phyloP scores from a whole-genome alignment of 2,329 filamentous ascomycete genomes.

The Trichophyton mentagrophytes region DNA sequence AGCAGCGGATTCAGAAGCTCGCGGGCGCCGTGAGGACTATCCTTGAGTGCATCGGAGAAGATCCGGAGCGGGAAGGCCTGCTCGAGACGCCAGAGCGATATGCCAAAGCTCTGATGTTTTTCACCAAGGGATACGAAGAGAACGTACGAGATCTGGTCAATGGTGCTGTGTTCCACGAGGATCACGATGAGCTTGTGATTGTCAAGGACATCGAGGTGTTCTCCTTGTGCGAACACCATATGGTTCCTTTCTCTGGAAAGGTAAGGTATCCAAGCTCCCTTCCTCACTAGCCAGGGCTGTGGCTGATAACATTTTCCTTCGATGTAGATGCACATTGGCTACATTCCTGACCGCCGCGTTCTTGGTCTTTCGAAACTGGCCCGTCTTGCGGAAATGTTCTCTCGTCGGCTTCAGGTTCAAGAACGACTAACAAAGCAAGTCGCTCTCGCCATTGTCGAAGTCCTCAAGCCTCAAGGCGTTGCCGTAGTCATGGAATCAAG shows the following conservation, averaged over 20 bases:
- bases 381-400: constrained; percentile 94
- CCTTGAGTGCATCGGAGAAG: constrained; percentile 53
- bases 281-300: background rate
- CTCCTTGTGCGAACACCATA: constrained; percentile 89
- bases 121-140: constrained; percentile 94
- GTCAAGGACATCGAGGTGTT: constrained; percentile 96
- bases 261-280: constrained; percentile 35
- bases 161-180: constrained; percentile 86
- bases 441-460: constrained; percentile 81
- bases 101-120: constrained; percentile 87
- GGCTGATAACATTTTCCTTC: constrained; percentile 7
- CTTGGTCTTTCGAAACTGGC: constrained; percentile 93
- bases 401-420: constrained; percentile 84
- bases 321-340: constrained; percentile 89
- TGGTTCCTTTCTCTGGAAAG: constrained; percentile 94
- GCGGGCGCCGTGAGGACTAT: constrained; percentile 51
- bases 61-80: constrained; percentile 51
- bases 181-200: constrained; percentile 93
- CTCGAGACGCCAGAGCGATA: constrained; percentile 68
- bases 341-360: constrained; percentile 82
- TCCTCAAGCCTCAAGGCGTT: constrained; percentile 85
- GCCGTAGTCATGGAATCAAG: constrained; percentile 95
- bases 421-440: constrained; percentile 94
- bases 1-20: constrained; percentile 47
- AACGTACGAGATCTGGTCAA: constrained; percentile 88